Base-by-base conservation (phyloP, 179 eudicot genomes). In the Kewa caespitosa region DNA sequence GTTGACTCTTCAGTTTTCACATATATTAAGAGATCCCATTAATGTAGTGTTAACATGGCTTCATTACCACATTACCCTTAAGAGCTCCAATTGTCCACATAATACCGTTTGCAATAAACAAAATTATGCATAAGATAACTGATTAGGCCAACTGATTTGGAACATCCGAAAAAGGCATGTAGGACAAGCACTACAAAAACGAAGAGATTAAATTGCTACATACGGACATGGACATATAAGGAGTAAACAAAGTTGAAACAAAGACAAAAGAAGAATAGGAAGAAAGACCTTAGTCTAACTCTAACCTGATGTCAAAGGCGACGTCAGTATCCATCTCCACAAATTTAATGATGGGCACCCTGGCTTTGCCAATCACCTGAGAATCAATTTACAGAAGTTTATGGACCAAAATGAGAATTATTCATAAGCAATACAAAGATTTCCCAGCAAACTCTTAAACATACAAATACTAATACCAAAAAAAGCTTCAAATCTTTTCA, bases 291-390 rank as follows among this genome's bases (percentile, higher is more conserved):
- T 32, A 64, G 38, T 67, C 86, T 68, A 79, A 95, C 99, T 67
- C 86, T 68, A 79, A 95, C 99, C 99, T 95, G 75, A 93, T 73
- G 79, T 95, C 99, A 86, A 95, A 93, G 13, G 87, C 65, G 77
- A 95, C 72, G 31, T 91, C 90, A 70, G 97, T 91, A 72, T 79
- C 87, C 86, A 93, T 93, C 90, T 95, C 99, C 83, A 93, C 89
- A 88, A 95, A 95, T 78, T 95, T 95, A 55, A 95, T 83, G 46
- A 95, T 95, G 20, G 99, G 99, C 67, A 95, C 95, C 70, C 97
- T 91, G 69, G 99, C 98, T 83, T 87, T 95, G 38, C 93, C 95
- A 73, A 95, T 93, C 62, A 95, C 99, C 99, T 95, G 84, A 38
- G 22, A 82, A 62, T 31, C 34, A 69, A 34, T 39, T 41, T 62